phyloP scores from a whole-genome alignment of 768 basidiomycete genomes.

The Hericium rajendrae region DNA sequence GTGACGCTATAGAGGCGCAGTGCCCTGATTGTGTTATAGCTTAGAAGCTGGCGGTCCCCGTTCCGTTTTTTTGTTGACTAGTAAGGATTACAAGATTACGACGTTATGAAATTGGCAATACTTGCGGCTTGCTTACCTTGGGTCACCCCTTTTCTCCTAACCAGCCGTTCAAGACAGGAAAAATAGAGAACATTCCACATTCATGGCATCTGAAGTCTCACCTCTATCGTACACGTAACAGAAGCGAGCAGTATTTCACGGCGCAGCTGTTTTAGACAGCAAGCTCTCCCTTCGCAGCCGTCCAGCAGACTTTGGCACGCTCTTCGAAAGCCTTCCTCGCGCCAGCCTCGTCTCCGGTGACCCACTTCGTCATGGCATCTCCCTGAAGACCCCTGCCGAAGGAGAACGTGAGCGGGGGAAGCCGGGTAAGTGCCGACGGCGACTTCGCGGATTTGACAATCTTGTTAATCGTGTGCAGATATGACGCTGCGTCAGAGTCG shows the following conservation, averaged over 20 bases:
- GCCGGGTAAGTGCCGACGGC: conserved; percentile 27
- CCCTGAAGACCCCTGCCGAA: conserved; percentile 43
- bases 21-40: not conserved
- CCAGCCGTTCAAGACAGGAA: too few relatives aligned
- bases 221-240: not conserved
- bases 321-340: conserved; percentile 31
- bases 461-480: conserved; percentile 32
- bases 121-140: too few relatives aligned
- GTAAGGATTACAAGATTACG: too few relatives aligned
- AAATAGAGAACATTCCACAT: not conserved
- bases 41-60: not conserved
- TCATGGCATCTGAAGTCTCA: not conserved
- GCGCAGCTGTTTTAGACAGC: not conserved
- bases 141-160: too few relatives aligned
- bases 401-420: conserved; percentile 39
- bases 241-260: not conserved
- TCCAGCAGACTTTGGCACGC: conserved; percentile 34
- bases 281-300: conserved; percentile 29
- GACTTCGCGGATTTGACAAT: conserved; percentile 26
- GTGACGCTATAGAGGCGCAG: too few relatives aligned
- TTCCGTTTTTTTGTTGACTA: too few relatives aligned
- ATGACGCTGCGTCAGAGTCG: conserved; percentile 29
- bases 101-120: too few relatives aligned
- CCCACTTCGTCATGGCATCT: conserved; percentile 38
- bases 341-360: conserved; percentile 32